Evolutionary conservation across 345 rosid genomes (phyloP).

Genomic region (Clarkia xantiana): DNA sequence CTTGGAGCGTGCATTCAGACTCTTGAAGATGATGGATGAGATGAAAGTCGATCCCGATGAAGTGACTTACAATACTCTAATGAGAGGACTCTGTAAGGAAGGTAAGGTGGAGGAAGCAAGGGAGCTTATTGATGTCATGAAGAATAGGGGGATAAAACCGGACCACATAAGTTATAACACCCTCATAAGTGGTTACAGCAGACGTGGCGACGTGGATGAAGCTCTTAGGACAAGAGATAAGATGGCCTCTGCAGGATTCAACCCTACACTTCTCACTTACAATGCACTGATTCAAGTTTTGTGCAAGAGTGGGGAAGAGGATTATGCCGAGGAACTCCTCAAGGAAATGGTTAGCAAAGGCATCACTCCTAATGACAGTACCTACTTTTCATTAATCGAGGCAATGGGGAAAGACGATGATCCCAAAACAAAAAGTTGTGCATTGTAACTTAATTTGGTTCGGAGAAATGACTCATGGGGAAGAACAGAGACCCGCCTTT

Average conservation of each 20-base stretch:
- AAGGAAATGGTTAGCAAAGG: conserved; percentile 76
- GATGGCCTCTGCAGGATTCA: conserved; percentile 74
- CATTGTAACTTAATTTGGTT: not conserved
- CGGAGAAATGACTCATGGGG: not conserved
- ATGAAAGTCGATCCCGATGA: conserved; percentile 67
- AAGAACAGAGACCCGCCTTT: too few species aligned
- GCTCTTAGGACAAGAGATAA: conserved; percentile 71
- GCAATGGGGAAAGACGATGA: conserved; percentile 22
- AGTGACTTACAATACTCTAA: conserved; percentile 73
- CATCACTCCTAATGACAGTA: conserved; percentile 65
- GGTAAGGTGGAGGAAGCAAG: conserved; percentile 88
- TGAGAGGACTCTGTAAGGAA: conserved; percentile 70
- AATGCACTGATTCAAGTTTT: conserved; percentile 74
- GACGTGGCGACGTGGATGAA: conserved; percentile 63
- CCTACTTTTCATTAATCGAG: conserved; percentile 58
- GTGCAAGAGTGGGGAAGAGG: conserved; percentile 59
- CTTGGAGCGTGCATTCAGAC: conserved; percentile 44
- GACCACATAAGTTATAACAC: conserved; percentile 80
- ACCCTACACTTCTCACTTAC: conserved; percentile 73
- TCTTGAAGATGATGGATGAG: conserved; percentile 62
- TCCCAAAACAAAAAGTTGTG: not conserved
- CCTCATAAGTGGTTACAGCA: conserved; percentile 75
- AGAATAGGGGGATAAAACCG: conserved; percentile 65
- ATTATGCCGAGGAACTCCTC: conserved; percentile 58
- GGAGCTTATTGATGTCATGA: conserved; percentile 65